These are phyloP conservation scores for Talaromyces sp. DNA, from an alignment of 2,329 filamentous ascomycete genomes.

Conservation along the genomic window DNA sequence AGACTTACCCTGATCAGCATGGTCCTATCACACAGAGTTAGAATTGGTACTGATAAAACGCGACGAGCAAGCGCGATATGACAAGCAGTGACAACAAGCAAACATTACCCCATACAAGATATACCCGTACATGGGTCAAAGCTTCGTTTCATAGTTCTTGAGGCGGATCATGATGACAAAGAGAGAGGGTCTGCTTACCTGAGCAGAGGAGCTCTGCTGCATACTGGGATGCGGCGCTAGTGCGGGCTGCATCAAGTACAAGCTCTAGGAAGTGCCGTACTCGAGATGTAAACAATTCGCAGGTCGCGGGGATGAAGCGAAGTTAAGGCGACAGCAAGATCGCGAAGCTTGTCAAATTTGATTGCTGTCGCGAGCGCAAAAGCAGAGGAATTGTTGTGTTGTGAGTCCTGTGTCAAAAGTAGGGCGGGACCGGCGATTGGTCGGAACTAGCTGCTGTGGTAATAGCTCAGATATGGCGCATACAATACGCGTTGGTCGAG, in stretches of 20 bases:
- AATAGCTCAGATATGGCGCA: slow-evolving; percentile 1
- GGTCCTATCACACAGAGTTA: slow-evolving; percentile 24
- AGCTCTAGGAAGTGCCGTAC: slow-evolving; percentile 13
- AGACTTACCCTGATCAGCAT: slow-evolving; percentile 45
- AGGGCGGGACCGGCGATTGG: slow-evolving; percentile 14
- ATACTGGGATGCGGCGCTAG: slow-evolving; percentile 49
- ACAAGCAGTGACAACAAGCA: not conserved
- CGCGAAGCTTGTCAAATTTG: not conserved
- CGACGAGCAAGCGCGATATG: not conserved
- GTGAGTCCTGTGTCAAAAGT: not conserved
- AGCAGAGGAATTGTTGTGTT: not conserved
- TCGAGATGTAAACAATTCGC: not conserved
- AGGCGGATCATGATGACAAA: slow-evolving; percentile 31
- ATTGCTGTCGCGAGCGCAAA: not conserved
- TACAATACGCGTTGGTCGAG: not conserved
- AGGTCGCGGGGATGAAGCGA: too few species aligned
- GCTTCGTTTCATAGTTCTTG: too few species aligned
- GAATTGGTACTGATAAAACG: not conserved
- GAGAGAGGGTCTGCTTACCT: slow-evolving; percentile 50
- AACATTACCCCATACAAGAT: not conserved
- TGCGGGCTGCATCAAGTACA: slow-evolving; percentile 43
- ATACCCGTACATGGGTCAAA: too few species aligned
- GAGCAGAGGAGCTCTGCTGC: slow-evolving; percentile 49
- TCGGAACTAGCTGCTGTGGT: slow-evolving; percentile 8
- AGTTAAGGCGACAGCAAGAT: not conserved